phyloP scores from a whole-genome alignment of 2,329 filamentous ascomycete genomes.

The Monosporascus sp. region DNA sequence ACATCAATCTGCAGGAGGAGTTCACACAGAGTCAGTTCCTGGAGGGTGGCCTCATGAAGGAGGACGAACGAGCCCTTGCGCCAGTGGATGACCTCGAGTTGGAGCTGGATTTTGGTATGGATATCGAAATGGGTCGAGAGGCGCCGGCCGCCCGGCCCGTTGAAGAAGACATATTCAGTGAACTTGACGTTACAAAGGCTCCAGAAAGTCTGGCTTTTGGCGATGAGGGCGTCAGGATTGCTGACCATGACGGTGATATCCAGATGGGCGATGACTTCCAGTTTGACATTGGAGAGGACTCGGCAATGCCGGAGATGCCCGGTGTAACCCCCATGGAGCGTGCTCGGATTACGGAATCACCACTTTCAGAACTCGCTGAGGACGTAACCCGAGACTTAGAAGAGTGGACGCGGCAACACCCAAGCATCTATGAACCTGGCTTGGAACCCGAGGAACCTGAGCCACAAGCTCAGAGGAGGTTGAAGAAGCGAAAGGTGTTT shows the following conservation, averaged over 20 bases:
- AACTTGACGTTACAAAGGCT: constrained; percentile 58
- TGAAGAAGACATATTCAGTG: constrained; percentile 66
- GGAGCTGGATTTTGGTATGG: constrained; percentile 69
- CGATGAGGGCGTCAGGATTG: constrained; percentile 52
- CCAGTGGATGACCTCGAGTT: constrained; percentile 64
- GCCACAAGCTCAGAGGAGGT: constrained; percentile 67
- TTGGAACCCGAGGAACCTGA: constrained; percentile 54
- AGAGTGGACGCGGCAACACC: constrained; percentile 49
- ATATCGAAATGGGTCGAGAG: constrained; percentile 86
- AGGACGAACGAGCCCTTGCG: constrained; percentile 51
- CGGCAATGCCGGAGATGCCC: constrained; percentile 46
- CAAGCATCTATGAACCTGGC: constrained; percentile 57
- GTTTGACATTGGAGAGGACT: constrained; percentile 56
- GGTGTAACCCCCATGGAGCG: constrained; percentile 45
- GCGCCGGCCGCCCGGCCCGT: constrained; percentile 62
- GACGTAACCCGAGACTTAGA: constrained; percentile 56
- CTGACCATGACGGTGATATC: constrained; percentile 60
- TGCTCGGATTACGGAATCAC: constrained; percentile 62
- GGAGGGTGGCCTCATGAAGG: constrained; percentile 56
- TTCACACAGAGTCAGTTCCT: constrained; percentile 76
- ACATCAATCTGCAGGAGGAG: constrained; percentile 65
- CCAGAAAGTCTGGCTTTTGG: constrained; percentile 49
- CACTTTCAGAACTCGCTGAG: constrained; percentile 65
- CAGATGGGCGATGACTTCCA: constrained; percentile 62
- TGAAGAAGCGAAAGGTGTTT: constrained; percentile 76